These are phyloP conservation scores for Eucalyptus erythrocorys DNA, from an alignment of 345 rosid genomes.

Conservation along the genomic window DNA sequence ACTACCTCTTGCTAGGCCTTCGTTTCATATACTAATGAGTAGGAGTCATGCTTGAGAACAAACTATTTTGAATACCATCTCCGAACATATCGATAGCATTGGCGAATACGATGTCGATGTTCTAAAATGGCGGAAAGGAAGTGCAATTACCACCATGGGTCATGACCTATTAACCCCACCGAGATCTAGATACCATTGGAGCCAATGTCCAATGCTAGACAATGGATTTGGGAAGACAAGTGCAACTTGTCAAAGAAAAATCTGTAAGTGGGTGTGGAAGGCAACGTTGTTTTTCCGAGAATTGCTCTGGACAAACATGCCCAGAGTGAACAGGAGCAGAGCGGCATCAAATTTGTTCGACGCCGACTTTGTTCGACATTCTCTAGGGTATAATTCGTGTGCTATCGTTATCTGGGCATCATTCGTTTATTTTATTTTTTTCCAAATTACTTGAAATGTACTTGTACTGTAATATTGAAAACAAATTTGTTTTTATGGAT, in stretches of 20 bases:
- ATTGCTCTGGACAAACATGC: background rate
- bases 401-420: background rate
- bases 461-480: background rate
- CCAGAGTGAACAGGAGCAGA: background rate
- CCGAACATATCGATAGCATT: background rate
- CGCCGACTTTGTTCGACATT: background rate
- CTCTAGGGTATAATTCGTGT: background rate
- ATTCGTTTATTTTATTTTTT: background rate
- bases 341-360: background rate
- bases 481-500: background rate
- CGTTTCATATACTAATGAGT: background rate
- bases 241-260: background rate
- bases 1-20: background rate
- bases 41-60: background rate
- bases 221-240: background rate
- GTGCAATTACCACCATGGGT: background rate
- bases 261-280: background rate
- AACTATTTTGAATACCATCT: background rate
- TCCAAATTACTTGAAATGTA: background rate
- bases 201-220: background rate
- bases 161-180: background rate
- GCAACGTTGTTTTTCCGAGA: background rate
- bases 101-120: background rate
- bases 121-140: background rate
- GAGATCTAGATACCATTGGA: background rate